Base-by-base conservation (phyloP, 2,329 filamentous ascomycete species). In the Aspergillus awamori region DNA sequence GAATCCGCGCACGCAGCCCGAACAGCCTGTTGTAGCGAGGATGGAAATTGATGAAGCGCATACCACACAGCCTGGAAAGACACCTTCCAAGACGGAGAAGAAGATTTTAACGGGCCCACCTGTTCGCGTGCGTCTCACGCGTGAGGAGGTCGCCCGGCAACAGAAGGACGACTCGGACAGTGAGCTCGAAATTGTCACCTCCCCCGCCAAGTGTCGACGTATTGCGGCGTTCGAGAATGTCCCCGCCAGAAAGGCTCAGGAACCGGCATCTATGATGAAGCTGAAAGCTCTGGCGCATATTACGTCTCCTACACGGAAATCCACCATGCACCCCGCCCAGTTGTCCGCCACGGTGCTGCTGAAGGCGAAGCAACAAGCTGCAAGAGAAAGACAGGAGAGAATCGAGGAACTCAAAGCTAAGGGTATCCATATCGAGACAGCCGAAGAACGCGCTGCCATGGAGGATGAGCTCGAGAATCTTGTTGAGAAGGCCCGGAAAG, bases 381-480 rank as follows among this genome's bases (percentile, higher is more conserved):
- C 87, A 62, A 77, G 85, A 45, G 92, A 95, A 74, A 88, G 92
- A 57, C 86, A 91, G 62, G 88, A 91, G 67, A 89, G 89, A 58
- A 84, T 98, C 20, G 87, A 92, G 59, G 84, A 88, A 67, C 83
- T 99, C 43, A 87, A 86, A 70, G 88, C 89, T 10, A 92, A 90
- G 76, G 95, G 95, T 7, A 84, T 97, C 26, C 81, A 89, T 24
- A 82, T 98, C 17, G 89, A 93, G 74, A 97, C 91, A 0, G 87
- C 89, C 2, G 94, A 97, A 76, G 93, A 99, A 74, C 87, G 91
- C 20, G 90, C 93, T 71, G 86, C 87, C 36, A 90, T 96, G 73
- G 87, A 92, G 75, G 87, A 90, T 60, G 87, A 93, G 61, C 87
- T 97, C 11, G 95, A 98, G 68, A 90, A 97, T 70, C 85, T 98